Evolutionary conservation across 2,329 filamentous ascomycete genomes (phyloP).

Genomic region (Stachybotrys chlorohalonatus): DNA sequence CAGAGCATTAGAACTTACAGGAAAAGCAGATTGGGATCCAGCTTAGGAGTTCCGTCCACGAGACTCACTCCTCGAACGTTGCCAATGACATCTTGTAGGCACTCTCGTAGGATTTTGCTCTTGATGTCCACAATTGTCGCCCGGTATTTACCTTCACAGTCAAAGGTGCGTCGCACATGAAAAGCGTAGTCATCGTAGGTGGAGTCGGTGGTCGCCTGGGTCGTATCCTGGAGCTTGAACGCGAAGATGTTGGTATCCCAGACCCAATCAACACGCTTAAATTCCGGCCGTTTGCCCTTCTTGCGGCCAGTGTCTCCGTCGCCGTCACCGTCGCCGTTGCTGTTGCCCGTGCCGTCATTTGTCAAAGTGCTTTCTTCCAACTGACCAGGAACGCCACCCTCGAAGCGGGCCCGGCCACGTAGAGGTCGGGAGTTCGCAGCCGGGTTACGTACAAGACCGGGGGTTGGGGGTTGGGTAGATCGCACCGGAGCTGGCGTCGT

Average conservation of each 20-base stretch:
- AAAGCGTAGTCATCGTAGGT: constrained; percentile 75
- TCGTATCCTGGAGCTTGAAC: constrained; percentile 46
- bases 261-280: constrained; percentile 44
- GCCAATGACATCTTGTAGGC: constrained; percentile 32
- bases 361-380: background rate
- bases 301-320: constrained; percentile 9
- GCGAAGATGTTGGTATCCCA: constrained; percentile 42
- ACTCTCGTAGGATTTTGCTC: constrained; percentile 67
- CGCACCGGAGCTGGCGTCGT: background rate
- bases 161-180: constrained; percentile 72
- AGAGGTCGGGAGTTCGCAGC: background rate
- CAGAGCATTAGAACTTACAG: constrained; percentile 29
- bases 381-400: background rate
- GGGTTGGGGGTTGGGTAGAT: background rate
- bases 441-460: background rate
- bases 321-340: background rate
- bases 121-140: constrained; percentile 73
- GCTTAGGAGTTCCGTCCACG: constrained; percentile 67
- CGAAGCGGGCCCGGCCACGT: background rate
- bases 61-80: constrained; percentile 52
- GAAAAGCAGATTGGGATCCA: constrained; percentile 65
- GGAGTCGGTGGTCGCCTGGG: constrained; percentile 31
- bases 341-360: background rate
- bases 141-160: constrained; percentile 74
- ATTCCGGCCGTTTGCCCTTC: constrained; percentile 23